Base-by-base conservation (phyloP, 2,329 filamentous ascomycete species). In the Colletotrichum costaricense region DNA sequence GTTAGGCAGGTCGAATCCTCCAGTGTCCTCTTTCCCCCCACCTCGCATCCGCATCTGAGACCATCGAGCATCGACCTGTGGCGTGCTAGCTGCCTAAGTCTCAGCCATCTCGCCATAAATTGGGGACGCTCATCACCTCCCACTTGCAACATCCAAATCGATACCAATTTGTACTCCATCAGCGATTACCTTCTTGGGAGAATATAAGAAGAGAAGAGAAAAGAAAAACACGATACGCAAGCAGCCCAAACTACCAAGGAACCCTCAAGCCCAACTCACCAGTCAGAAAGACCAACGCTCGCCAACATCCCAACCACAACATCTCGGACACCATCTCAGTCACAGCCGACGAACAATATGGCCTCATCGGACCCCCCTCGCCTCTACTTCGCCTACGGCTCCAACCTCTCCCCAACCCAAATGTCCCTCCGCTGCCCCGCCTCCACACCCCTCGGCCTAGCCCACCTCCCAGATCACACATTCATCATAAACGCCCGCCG, bases 381-480 rank as follows among this genome's bases (percentile, higher is more conserved):
- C 7, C 62, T 90, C 75, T 93, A 93, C 84, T 93, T 94, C 79
- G 93, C 89, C 77, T 94, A 93, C 81, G 93, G 92, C 75, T 91
- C 88, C 79, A 94, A 94, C 80, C 87, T 94, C 71, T 93, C 91
- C 80, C 86, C 87, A 1, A 81, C 86, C 33, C 92, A 94, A 81
- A 94, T 94, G 93, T 77, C 77, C 4, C 76, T 79, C 58, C 90
- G 92, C 65, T 94, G 93, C 78, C 91, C 90, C 67, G 80, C 78
- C 16, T 89, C 90, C 2, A 82, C 79, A 14, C 89, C 89, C 66
- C 79, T 90, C 7, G 90, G 90, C 56, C 82, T 93, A 63, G 92
- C 86, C 4, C 81, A 87, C 24, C 85, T 94, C 4, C 78, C 80
- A 1, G 83, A 84, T 54, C 93, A 90, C 85, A 83, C 80, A 57